Percentiles rank a stretch among this genome's conserved stretches.
These are phyloP conservation scores for Saprolegnia parasitica DNA, from an alignment of 352 stramenopile species.

Conservation along the genomic window DNA sequence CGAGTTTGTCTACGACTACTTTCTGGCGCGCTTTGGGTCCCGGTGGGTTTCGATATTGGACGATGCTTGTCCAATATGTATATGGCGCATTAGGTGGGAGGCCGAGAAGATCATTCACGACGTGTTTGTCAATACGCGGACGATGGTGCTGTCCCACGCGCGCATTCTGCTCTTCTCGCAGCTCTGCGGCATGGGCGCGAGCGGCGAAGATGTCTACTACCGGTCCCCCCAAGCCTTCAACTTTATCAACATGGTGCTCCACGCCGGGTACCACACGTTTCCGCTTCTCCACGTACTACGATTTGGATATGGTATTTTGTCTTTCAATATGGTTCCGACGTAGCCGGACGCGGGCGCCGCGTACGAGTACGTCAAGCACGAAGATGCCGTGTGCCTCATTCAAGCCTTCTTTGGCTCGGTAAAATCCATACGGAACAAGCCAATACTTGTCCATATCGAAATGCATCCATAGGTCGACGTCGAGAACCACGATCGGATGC, in stretches of 20 bases:
- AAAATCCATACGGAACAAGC: no score
- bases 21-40: slow-evolving; percentile 60
- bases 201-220: slow-evolving; percentile 24
- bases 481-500: slow-evolving; percentile 44
- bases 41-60: slow-evolving; percentile 24
- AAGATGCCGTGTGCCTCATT: slow-evolving; percentile 21
- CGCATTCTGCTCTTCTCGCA: slow-evolving; percentile 59
- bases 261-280: slow-evolving; percentile 35
- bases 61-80: no score
- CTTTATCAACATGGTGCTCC: slow-evolving; percentile 27
- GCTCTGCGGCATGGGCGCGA: slow-evolving; percentile 59
- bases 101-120: slow-evolving; percentile 79
- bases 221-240: slow-evolving; percentile 20
- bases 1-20: slow-evolving; percentile 74
- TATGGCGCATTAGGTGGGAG: slow-evolving; percentile 36
- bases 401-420: slow-evolving; percentile 21
- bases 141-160: slow-evolving; percentile 37
- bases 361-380: slow-evolving; percentile 16
- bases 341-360: background rate
- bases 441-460: background rate
- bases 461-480: slow-evolving; percentile 9
- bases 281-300: slow-evolving; percentile 28
- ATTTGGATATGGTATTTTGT: background rate
- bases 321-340: background rate
- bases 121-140: slow-evolving; percentile 72